Evolutionary conservation across 441 rosid species (phyloP).

Genomic region (Macaranga tanarius): DNA sequence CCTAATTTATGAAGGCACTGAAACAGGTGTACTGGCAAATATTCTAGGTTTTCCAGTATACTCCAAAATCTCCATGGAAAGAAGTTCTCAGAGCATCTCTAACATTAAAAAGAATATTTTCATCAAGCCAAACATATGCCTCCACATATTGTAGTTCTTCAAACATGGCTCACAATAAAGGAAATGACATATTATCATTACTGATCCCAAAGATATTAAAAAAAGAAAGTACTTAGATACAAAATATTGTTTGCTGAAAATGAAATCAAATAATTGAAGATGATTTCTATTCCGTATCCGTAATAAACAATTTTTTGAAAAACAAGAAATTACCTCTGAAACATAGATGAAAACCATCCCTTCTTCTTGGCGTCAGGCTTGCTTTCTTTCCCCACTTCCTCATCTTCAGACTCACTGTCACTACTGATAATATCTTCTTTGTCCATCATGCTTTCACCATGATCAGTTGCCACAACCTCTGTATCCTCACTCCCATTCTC

Average conservation of each 20-base stretch:
- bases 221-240: neutral
- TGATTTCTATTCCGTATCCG: slow-evolving; percentile 1
- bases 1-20: neutral
- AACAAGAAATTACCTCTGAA: slow-evolving; percentile 64
- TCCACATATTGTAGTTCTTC: neutral
- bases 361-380: slow-evolving; percentile 73
- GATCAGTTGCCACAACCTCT: slow-evolving; percentile 70
- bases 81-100: neutral
- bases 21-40: neutral
- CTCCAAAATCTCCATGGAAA: neutral
- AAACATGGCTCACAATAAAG: neutral
- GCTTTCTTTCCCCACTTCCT: slow-evolving; percentile 55
- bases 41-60: neutral
- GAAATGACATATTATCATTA: neutral
- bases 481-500: slow-evolving; percentile 51
- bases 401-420: slow-evolving; percentile 77
- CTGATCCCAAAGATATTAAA: neutral
- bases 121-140: neutral
- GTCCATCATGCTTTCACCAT: slow-evolving; percentile 99
- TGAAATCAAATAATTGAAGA: neutral
- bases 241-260: neutral
- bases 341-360: slow-evolving; percentile 96
- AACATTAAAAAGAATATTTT: neutral
- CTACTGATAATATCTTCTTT: slow-evolving; percentile 84
- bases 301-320: neutral